Percentiles rank a stretch among this genome's conserved stretches.
Evolutionary conservation across 2,329 filamentous ascomycete species (phyloP).

Genomic region (Setomelanomma holmii): DNA sequence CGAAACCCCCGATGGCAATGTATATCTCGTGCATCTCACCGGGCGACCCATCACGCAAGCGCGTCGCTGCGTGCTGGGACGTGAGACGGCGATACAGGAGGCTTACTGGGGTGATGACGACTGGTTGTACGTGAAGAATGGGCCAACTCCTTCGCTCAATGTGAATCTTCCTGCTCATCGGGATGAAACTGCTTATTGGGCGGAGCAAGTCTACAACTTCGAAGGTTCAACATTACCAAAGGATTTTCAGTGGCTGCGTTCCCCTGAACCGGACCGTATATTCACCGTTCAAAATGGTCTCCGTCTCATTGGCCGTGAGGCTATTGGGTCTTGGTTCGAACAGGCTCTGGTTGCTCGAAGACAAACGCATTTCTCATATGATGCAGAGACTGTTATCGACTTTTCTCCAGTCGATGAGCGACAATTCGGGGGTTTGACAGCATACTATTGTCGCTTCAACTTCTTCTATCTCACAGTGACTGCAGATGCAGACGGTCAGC

Average conservation of each 20-base stretch:
- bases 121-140: conserved; percentile 68
- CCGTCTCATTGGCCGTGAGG: conserved; percentile 63
- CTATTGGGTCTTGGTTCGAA: conserved; percentile 56
- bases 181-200: conserved; percentile 44
- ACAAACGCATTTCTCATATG: conserved; percentile 67
- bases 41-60: conserved; percentile 44
- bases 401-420: conserved; percentile 65
- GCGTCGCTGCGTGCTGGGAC: conserved; percentile 45
- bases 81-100: conserved; percentile 60
- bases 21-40: conserved; percentile 44
- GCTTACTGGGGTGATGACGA: conserved; percentile 66
- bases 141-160: conserved; percentile 55
- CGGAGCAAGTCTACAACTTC: conserved; percentile 58
- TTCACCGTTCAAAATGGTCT: conserved; percentile 53
- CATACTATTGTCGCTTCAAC: conserved; percentile 70
- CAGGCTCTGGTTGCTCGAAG: conserved; percentile 63
- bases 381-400: conserved; percentile 63
- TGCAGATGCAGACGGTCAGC: conserved; percentile 61
- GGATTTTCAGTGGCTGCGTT: conserved; percentile 65
- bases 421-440: conserved; percentile 66
- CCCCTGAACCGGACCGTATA: conserved; percentile 58
- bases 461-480: conserved; percentile 70
- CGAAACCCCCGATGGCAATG: conserved; percentile 41
- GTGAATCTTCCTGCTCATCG: conserved; percentile 39
- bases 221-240: conserved; percentile 55